Evolutionary conservation across 129 eudicot genomes (phyloP).

Genomic region (Flaveria sonorensis): DNA sequence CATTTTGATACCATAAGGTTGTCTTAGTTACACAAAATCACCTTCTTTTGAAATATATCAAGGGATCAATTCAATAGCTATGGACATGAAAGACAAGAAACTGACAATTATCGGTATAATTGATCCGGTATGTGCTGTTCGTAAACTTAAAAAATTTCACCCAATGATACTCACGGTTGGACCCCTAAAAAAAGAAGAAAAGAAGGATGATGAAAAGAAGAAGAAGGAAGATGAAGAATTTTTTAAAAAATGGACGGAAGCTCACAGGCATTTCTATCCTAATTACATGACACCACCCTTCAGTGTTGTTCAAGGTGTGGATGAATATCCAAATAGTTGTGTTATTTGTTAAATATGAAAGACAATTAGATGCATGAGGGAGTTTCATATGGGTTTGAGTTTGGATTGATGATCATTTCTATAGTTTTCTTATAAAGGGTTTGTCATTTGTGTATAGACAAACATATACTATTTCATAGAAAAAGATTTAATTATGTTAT

Average conservation of each 20-base stretch:
- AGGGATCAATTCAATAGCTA: slow-evolving; percentile 44
- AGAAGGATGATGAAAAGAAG: neutral
- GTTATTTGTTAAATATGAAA: slow-evolving; percentile 17
- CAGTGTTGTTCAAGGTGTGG: slow-evolving; percentile 10
- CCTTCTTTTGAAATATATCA: neutral
- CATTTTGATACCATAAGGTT: neutral
- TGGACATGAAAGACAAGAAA: slow-evolving; percentile 48
- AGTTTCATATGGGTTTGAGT: neutral
- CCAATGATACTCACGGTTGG: slow-evolving; percentile 43
- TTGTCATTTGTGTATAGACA: slow-evolving; percentile 3
- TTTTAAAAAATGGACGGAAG: neutral
- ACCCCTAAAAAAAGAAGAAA: slow-evolving; percentile 41
- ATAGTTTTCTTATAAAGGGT: neutral
- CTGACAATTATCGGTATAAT: slow-evolving; percentile 43
- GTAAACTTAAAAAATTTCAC: slow-evolving; percentile 38
- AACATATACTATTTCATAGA: neutral
- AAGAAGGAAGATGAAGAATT: slow-evolving; percentile 9
- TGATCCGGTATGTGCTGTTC: slow-evolving; percentile 34
- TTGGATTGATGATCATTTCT: neutral
- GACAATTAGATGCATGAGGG: neutral
- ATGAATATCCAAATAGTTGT: slow-evolving; percentile 40
- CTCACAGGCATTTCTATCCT: neutral
- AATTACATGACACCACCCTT: slow-evolving; percentile 24
- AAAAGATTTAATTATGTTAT: neutral
- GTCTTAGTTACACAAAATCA: neutral